phyloP scores from a whole-genome alignment of 1,139 yeast genomes.

The Kluyveromyces sp. region DNA sequence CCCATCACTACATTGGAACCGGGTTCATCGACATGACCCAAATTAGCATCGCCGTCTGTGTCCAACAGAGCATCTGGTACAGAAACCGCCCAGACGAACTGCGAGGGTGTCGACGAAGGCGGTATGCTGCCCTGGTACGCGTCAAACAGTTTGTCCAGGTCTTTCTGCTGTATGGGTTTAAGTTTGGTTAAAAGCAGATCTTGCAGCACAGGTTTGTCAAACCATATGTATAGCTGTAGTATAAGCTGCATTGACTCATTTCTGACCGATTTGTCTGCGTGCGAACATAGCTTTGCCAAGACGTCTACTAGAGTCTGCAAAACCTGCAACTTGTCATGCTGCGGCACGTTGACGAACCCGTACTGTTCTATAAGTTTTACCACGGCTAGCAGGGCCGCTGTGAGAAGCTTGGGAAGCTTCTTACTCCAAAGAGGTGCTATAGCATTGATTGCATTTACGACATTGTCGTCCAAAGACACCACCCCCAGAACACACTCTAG shows the following conservation, averaged over 20 bases:
- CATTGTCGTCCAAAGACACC: constrained; percentile 62
- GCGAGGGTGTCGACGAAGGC: constrained; percentile 19
- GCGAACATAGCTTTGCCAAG: constrained; percentile 67
- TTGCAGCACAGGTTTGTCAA: constrained; percentile 55
- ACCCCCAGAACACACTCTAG: constrained; percentile 55
- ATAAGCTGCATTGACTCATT: constrained; percentile 67
- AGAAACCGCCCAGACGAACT: constrained; percentile 20
- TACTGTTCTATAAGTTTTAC: constrained; percentile 51
- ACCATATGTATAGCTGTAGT: constrained; percentile 68
- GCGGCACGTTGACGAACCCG: constrained; percentile 65
- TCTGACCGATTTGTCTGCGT: constrained; percentile 84
- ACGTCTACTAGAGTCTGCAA: constrained; percentile 37
- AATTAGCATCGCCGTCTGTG: constrained; percentile 40
- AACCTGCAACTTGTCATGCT: constrained; percentile 40
- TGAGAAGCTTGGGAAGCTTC: constrained; percentile 71
- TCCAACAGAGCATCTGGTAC: constrained; percentile 22
- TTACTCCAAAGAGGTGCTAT: constrained; percentile 56
- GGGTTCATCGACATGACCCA: constrained; percentile 19
- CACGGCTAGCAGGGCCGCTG: constrained; percentile 57
- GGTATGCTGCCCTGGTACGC: constrained; percentile 32
- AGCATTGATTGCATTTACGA: constrained; percentile 53
- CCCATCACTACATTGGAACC: neutral
- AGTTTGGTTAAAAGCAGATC: constrained; percentile 57
- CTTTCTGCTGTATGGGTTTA: constrained; percentile 91
- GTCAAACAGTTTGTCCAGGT: constrained; percentile 63